Percentiles rank a stretch among this genome's conserved stretches.
phyloP scores from a whole-genome alignment of 768 basidiomycete genomes.

The Tephrocybe sp. region DNA sequence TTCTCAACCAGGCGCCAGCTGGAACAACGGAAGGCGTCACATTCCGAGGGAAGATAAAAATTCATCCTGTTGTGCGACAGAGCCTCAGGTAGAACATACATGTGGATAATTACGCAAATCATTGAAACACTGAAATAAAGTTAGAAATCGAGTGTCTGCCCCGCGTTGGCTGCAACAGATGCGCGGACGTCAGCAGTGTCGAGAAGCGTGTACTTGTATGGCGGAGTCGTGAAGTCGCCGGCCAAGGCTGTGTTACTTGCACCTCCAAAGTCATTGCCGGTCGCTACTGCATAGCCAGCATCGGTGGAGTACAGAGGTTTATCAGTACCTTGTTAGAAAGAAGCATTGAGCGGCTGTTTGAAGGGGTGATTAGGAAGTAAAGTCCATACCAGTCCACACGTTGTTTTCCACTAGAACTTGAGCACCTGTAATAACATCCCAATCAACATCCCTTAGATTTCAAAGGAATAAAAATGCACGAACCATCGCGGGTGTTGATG shows the following conservation, averaged over 20 bases:
- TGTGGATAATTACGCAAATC: background rate
- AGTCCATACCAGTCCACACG: conserved; percentile 35
- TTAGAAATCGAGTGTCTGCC: conserved; percentile 29
- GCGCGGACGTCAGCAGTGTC: conserved; percentile 22
- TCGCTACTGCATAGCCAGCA: conserved; percentile 37
- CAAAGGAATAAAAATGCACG: conserved; percentile 5
- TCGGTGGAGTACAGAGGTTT: conserved; percentile 41
- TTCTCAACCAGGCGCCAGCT: too few species aligned
- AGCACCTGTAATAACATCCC: conserved; percentile 27
- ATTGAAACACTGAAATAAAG: background rate
- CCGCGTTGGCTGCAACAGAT: conserved; percentile 27
- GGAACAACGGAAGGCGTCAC: background rate
- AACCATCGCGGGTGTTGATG: conserved; percentile 40
- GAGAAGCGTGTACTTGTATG: conserved; percentile 31
- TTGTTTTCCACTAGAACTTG: conserved; percentile 48
- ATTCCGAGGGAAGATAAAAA: background rate
- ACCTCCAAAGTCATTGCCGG: conserved; percentile 34
- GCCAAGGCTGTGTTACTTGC: conserved; percentile 28
- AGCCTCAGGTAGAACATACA: background rate
- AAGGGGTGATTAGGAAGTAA: background rate
- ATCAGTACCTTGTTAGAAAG: conserved; percentile 23
- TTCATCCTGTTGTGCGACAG: background rate
- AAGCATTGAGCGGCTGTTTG: background rate
- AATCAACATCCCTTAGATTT: background rate
- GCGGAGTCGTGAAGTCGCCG: conserved; percentile 31